phyloP scores from a whole-genome alignment of 148 eudicot species.

The Amaranthus palmeri region DNA sequence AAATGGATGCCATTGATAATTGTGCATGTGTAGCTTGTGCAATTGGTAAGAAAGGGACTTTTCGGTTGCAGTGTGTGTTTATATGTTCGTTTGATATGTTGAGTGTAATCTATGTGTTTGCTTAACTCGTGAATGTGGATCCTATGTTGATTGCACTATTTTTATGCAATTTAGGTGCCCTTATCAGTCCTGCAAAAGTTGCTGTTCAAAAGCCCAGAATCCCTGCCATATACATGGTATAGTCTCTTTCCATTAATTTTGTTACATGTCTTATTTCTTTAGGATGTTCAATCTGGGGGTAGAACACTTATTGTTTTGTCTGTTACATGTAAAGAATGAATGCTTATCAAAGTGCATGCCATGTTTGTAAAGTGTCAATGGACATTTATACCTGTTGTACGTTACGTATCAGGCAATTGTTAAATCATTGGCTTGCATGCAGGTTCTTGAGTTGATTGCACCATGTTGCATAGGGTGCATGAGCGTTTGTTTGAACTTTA shows the following conservation, averaged over 20 bases:
- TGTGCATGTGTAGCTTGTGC: not conserved
- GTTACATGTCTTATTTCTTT: not conserved
- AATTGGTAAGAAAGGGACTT: not conserved
- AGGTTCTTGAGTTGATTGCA: not conserved
- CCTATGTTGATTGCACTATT: conserved; percentile 8
- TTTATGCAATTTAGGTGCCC: conserved; percentile 34
- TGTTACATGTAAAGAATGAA: not conserved
- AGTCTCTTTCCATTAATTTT: not conserved
- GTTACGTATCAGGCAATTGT: not conserved
- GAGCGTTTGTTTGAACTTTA: no score
- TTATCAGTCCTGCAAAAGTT: conserved; percentile 46
- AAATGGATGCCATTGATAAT: not conserved
- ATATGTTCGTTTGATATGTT: not conserved
- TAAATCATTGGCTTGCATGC: not conserved
- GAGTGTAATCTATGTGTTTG: conserved; percentile 2
- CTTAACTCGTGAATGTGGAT: conserved; percentile 3
- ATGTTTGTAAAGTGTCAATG: not conserved
- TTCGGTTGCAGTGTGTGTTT: not conserved
- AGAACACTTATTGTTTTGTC: no score
- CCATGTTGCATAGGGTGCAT: no score
- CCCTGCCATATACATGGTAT: conserved; percentile 49
- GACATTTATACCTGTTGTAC: not conserved
- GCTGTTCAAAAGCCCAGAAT: conserved; percentile 50
- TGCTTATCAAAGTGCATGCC: not conserved
- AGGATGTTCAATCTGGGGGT: not conserved